These are phyloP conservation scores for Saccharomyces eubayanus DNA, from an alignment of 805 yeast species.

Conservation along the genomic window DNA sequence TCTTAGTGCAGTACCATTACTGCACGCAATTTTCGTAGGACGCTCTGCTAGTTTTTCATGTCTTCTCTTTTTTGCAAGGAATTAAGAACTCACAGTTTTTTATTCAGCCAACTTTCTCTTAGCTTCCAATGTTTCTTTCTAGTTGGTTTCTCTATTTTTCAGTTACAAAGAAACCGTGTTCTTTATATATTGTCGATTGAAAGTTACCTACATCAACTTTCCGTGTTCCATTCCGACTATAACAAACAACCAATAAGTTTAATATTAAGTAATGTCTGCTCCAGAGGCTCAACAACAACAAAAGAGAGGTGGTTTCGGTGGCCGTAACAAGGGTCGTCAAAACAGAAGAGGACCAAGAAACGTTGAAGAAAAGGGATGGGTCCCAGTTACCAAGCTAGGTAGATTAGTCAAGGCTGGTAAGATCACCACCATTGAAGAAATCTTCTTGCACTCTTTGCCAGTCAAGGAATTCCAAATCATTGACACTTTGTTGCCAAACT, in stretches of 20 bases:
- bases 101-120: neutral
- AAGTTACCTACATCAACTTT: slow-evolving; percentile 48
- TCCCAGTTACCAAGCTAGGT: slow-evolving; percentile 99
- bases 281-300: slow-evolving; percentile 33
- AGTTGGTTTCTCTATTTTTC: neutral
- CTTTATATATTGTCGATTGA: slow-evolving; percentile 37
- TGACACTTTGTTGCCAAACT: slow-evolving; percentile 89
- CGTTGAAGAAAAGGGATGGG: slow-evolving; percentile 98
- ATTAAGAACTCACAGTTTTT: neutral
- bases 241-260: slow-evolving; percentile 8
- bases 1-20: neutral
- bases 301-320: slow-evolving; percentile 48
- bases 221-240: slow-evolving; percentile 44
- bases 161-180: neutral
- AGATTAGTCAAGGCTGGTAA: slow-evolving; percentile 99
- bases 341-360: slow-evolving; percentile 70
- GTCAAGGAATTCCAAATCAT: slow-evolving; percentile 99
- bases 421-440: slow-evolving; percentile 92
- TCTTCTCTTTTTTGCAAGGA: neutral
- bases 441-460: slow-evolving; percentile 98
- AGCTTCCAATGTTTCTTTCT: neutral
- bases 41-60: neutral
- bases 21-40: neutral
- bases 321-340: slow-evolving; percentile 50
- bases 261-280: slow-evolving; percentile 34